These are phyloP conservation scores for Apophysomyces trapeziformis DNA, from an alignment of 371 early-diverging fungal species.

Conservation along the genomic window DNA sequence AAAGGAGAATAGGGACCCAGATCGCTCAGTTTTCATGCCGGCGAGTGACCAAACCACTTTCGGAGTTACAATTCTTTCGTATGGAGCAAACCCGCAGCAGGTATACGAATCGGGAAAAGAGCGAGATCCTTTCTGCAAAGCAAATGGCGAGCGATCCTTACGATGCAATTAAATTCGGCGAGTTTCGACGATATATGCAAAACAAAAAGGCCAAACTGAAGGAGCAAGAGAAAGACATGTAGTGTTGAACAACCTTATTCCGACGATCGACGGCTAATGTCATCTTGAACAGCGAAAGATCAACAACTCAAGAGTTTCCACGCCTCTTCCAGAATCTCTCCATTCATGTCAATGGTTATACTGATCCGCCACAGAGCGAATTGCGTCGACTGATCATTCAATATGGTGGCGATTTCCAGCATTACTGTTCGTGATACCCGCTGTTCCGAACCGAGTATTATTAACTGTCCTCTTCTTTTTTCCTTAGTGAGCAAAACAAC, in stretches of 20 bases:
- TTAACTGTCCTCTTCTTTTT: not conserved
- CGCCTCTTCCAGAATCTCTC: constrained; percentile 62
- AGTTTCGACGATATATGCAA: constrained; percentile 63
- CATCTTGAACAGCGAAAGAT: constrained; percentile 18
- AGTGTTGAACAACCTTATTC: constrained; percentile 11
- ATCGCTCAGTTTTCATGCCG: not conserved
- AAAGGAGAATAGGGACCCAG: not conserved
- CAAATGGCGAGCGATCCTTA: constrained; percentile 44
- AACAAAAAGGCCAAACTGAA: constrained; percentile 68
- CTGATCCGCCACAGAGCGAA: constrained; percentile 61
- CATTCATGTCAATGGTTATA: constrained; percentile 75
- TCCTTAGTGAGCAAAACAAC: constrained; percentile 55
- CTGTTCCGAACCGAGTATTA: too few relatives aligned
- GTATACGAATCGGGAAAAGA: too few relatives aligned
- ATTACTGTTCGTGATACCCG: constrained; percentile 45
- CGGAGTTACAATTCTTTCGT: too few relatives aligned
- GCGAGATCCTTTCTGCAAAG: not conserved
- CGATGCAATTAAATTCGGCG: constrained; percentile 63
- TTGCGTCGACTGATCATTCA: constrained; percentile 59
- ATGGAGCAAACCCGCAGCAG: too few relatives aligned
- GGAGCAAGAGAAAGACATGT: constrained; percentile 59
- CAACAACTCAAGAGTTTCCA: constrained; percentile 30
- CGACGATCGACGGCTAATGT: not conserved
- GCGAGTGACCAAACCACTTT: not conserved
- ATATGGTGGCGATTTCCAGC: constrained; percentile 65